A percentile compares a stretch with the other conserved stretches of the same genome.
Evolutionary conservation across 768 basidiomycete genomes (phyloP).

Genomic region (Brasilioporus rufonigricans): DNA sequence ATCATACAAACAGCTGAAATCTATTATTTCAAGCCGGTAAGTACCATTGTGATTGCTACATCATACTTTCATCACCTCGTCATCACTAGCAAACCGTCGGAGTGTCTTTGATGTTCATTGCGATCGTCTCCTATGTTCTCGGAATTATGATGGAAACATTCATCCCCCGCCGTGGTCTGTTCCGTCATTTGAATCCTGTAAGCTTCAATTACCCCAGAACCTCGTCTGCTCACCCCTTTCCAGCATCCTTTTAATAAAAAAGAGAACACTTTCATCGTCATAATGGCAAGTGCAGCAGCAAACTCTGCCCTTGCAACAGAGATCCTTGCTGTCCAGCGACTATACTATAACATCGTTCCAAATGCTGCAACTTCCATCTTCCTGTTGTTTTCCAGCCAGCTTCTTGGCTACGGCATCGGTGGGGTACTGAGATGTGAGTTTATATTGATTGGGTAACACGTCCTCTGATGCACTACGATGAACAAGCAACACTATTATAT

Average conservation of each 20-base stretch:
- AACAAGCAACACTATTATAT: conserved; percentile 37
- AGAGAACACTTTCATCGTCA: conserved; percentile 56
- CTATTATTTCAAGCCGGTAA: conserved; percentile 59
- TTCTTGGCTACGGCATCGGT: conserved; percentile 53
- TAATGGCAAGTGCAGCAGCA: conserved; percentile 55
- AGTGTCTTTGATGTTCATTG: conserved; percentile 54
- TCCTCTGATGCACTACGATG: conserved; percentile 1
- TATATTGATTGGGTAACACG: background rate
- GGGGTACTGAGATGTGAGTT: conserved; percentile 48
- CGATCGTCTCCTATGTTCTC: conserved; percentile 50
- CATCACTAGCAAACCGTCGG: conserved; percentile 44
- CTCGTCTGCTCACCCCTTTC: background rate
- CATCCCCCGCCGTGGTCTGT: conserved; percentile 44
- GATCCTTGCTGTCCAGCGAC: conserved; percentile 50
- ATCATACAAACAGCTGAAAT: conserved; percentile 43
- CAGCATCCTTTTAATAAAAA: conserved; percentile 62
- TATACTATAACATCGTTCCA: conserved; percentile 53
- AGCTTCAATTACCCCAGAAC: background rate
- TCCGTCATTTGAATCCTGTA: conserved; percentile 53
- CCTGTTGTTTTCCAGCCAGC: conserved; percentile 35
- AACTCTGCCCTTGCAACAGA: conserved; percentile 54
- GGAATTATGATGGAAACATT: conserved; percentile 45
- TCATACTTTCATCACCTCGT: background rate
- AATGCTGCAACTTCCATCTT: conserved; percentile 46
- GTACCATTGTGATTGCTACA: background rate